phyloP scores from a whole-genome alignment of 257 asterid species.

The Salvia splendens region DNA sequence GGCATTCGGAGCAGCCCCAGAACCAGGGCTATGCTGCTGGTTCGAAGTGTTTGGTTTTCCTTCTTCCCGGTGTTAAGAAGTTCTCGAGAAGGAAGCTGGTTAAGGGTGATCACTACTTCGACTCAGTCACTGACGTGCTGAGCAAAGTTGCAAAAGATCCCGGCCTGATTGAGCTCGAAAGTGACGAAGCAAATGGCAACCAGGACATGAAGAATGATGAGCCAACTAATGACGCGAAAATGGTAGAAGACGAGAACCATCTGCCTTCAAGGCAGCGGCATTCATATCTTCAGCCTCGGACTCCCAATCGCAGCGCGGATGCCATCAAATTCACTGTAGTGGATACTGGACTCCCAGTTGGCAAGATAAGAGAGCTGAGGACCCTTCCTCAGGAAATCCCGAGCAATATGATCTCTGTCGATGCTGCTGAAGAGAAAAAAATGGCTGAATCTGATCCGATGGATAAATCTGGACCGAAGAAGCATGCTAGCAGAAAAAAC shows the following conservation, averaged over 20 bases:
- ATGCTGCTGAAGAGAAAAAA: constrained; percentile 28
- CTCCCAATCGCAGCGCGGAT: constrained; percentile 40
- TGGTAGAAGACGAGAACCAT: constrained; percentile 46
- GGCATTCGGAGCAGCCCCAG: constrained; percentile 75
- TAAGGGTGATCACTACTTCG: constrained; percentile 69
- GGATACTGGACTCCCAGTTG: constrained; percentile 59
- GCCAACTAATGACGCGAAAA: constrained; percentile 28
- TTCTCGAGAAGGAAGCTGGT: constrained; percentile 60
- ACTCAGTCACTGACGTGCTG: constrained; percentile 65
- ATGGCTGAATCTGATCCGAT: constrained; percentile 42
- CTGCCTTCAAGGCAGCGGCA: constrained; percentile 41
- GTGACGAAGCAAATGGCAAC: constrained; percentile 37
- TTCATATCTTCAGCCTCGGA: constrained; percentile 67
- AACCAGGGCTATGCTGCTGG: constrained; percentile 41
- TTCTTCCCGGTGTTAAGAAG: constrained; percentile 61
- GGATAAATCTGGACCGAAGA: constrained; percentile 32
- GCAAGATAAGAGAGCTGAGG: constrained; percentile 51
- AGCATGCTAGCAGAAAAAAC: constrained; percentile 30
- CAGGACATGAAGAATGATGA: constrained; percentile 32
- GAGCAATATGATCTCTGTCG: constrained; percentile 22
- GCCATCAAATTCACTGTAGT: constrained; percentile 53
- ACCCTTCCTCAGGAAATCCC: constrained; percentile 43
- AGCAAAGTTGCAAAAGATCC: constrained; percentile 69
- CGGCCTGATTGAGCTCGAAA: constrained; percentile 52
- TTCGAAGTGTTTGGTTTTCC: constrained; percentile 60